Evolutionary conservation across 192 early-diverging fungal genomes (phyloP).

Genomic region (Linnemannia schmuckeri): DNA sequence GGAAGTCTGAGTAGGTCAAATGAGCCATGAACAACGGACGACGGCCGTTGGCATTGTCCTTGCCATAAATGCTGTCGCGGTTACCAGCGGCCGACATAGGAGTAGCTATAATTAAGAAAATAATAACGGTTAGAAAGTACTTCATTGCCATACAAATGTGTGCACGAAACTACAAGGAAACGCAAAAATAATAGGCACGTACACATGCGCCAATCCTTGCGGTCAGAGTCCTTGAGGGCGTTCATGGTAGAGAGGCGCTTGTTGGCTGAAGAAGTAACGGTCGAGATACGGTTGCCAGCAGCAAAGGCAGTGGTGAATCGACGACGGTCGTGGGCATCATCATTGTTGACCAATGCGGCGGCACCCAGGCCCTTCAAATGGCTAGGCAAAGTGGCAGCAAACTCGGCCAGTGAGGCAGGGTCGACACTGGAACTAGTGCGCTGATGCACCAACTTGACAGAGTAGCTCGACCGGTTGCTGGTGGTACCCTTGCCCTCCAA

Average conservation of each 20-base stretch:
- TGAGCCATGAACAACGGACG: slow-evolving; percentile 69
- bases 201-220: slow-evolving; percentile 51
- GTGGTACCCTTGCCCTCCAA: slow-evolving; percentile 42
- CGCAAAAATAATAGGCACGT: not conserved
- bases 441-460: slow-evolving; percentile 6
- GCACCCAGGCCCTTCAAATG: slow-evolving; percentile 27
- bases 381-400: slow-evolving; percentile 33
- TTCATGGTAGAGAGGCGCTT: slow-evolving; percentile 29
- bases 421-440: slow-evolving; percentile 30
- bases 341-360: slow-evolving; percentile 41
- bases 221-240: slow-evolving; percentile 21
- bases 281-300: slow-evolving; percentile 12
- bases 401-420: slow-evolving; percentile 37
- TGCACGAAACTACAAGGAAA: not conserved
- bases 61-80: slow-evolving; percentile 59
- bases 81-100: slow-evolving; percentile 56
- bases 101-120: slow-evolving; percentile 43
- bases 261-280: not conserved
- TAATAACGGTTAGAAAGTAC: not conserved
- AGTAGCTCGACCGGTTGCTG: slow-evolving; percentile 51
- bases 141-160: not conserved
- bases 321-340: slow-evolving; percentile 49
- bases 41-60: slow-evolving; percentile 64
- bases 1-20: slow-evolving; percentile 67
- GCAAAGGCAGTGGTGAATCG: slow-evolving; percentile 45